These are phyloP conservation scores for Colletotrichum phormii DNA, from an alignment of 2,329 filamentous ascomycete genomes.

Conservation along the genomic window DNA sequence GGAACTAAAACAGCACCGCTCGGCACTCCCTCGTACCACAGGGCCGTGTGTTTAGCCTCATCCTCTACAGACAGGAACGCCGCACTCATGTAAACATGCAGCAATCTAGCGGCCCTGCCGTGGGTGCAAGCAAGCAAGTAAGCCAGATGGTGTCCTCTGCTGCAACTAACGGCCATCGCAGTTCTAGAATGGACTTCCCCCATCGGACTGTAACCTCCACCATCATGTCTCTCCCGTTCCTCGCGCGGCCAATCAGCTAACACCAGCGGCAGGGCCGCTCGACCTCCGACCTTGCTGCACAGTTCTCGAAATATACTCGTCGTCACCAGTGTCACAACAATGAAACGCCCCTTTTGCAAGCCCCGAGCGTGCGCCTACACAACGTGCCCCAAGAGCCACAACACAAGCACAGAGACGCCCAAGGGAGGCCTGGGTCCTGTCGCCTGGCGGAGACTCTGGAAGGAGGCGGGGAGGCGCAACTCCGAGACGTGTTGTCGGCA, in stretches of 20 bases:
- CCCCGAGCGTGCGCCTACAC: conserved; percentile 32
- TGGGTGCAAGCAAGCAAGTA: background rate
- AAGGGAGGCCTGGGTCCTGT: conserved; percentile 1
- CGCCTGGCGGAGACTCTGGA: background rate
- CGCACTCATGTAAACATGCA: conserved; percentile 10
- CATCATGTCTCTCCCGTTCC: conserved; percentile 18
- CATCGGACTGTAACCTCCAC: conserved; percentile 26
- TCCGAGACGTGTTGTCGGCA: conserved; percentile 24
- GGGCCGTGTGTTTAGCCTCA: conserved; percentile 35
- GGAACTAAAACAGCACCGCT: conserved; percentile 33
- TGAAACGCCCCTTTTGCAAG: conserved; percentile 36
- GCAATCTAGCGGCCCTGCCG: conserved; percentile 3
- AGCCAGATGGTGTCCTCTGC: conserved; percentile 19
- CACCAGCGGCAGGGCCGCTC: conserved; percentile 20
- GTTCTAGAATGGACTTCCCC: conserved; percentile 36
- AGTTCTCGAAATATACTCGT: conserved; percentile 33
- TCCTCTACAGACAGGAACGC: conserved; percentile 15
- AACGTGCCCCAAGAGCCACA: conserved; percentile 24
- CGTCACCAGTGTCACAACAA: conserved; percentile 34
- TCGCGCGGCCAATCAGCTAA: conserved; percentile 17
- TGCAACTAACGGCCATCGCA: conserved; percentile 27
- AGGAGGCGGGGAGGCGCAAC: conserved; percentile 15
- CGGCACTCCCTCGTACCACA: conserved; percentile 26
- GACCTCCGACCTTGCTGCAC: conserved; percentile 21
- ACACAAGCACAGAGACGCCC: conserved; percentile 27